Base-by-base conservation (phyloP, 805 yeast genomes). In the Yamadazyma phyllophila region DNA sequence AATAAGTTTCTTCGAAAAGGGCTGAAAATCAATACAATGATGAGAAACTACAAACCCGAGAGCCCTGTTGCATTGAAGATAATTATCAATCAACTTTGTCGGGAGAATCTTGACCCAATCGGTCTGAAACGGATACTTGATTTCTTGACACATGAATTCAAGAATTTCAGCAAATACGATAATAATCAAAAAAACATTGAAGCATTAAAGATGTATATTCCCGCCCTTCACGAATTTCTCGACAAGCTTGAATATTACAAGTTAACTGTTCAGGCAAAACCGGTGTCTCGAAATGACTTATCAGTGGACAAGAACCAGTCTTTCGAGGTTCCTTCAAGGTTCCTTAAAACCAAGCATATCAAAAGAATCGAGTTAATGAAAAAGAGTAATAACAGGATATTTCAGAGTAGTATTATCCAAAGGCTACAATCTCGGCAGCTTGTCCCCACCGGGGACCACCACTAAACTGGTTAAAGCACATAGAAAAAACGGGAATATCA, bases 11-110 rank as follows among this genome's bases (percentile, higher is more conserved):
- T 42, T 17, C 36, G 36, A 11, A 26, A 42, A 17, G 39, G 35
- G 33, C 34, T 31, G 20, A 45, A 43, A 42, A 32, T 48, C 30
- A 29, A 40, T 20, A 2, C 30, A 10, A 44, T 50, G 47, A 14
- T 47, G 5, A 34, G 34, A 32, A 36, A 43, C 29, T 50, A 47
- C 36, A 32, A 39, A 14, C 49, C 53, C 4, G 39, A 33, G 24
- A 33, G 34, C 39, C 43, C 43, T 14, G 15, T 16, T 9, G 39
- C 32, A 12, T 14, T 29, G 11, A 32, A 39, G 34, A 27, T 38
- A 16, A 15, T 44, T 15, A 32, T 46, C 10, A 43, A 31, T 16
- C 26, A 35, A n/a, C 31, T 47, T n/a, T 42, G 33, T 32, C 17
- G 31, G 14, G 31, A 33, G 4, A 20, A 32, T 26, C 13, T 9